Evolutionary conservation across 345 rosid genomes (phyloP).

Genomic region (Eucalyptus sp.): DNA sequence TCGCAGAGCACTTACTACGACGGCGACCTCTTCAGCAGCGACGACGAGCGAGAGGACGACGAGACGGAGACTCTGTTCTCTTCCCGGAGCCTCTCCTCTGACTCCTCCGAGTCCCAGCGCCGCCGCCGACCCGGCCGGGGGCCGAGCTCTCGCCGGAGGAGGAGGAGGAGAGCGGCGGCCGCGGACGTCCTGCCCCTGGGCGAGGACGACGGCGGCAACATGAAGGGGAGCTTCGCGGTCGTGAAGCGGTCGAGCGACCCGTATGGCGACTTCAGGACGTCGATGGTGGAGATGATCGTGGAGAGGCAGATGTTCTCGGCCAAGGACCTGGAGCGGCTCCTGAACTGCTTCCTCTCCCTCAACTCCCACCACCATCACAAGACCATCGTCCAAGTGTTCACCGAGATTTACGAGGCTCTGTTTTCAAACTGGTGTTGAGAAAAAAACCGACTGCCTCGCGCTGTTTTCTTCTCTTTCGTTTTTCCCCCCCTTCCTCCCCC

Average conservation of each 20-base stretch:
- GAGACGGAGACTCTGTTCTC: conserved; percentile 58
- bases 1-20: conserved; percentile 33
- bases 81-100: conserved; percentile 59
- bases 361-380: conserved; percentile 15
- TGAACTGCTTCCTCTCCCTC: conserved; percentile 18
- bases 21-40: conserved; percentile 59
- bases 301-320: conserved; percentile 17
- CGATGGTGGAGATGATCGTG: conserved; percentile 33
- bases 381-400: conserved; percentile 12
- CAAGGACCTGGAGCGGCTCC: conserved; percentile 12
- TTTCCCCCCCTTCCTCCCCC: not conserved
- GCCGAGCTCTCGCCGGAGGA: not conserved
- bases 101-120: conserved; percentile 30
- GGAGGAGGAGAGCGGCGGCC: not conserved
- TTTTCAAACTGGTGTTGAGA: not conserved
- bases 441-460: not conserved
- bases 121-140: not conserved
- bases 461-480: not conserved
- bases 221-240: conserved; percentile 46
- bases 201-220: conserved; percentile 14
- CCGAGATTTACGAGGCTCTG: conserved; percentile 14
- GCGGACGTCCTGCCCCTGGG: not conserved
- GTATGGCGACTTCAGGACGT: conserved; percentile 14
- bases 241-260: conserved; percentile 29
- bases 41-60: conserved; percentile 37